Conservation (phyloP, 208 protist species). For the Trypanosomatidae sp. region DNA sequence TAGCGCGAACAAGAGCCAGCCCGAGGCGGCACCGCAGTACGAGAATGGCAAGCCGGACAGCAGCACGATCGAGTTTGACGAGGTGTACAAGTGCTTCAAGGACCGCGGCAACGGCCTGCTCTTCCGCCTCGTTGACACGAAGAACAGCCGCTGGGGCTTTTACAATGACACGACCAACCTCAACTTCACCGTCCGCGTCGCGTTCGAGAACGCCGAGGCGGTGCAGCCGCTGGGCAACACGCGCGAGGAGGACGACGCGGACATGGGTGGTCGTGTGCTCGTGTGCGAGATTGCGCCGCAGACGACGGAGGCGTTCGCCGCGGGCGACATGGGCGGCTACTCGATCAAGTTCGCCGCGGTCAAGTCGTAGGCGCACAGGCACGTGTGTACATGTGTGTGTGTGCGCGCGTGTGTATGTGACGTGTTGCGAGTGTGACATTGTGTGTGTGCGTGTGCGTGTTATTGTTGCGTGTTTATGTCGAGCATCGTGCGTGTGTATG, state of each 20-base stretch:
- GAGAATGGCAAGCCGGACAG: slow-evolving; percentile 29
- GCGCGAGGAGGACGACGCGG: slow-evolving; percentile 7
- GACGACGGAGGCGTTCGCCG: slow-evolving; percentile 30
- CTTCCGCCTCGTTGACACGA: slow-evolving; percentile 49
- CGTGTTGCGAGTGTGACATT: too few species aligned
- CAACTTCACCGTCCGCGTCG: slow-evolving; percentile 42
- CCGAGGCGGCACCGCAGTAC: slow-evolving; percentile 34
- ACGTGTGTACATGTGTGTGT: not conserved
- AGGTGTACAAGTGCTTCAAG: slow-evolving; percentile 52
- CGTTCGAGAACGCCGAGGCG: slow-evolving; percentile 30
- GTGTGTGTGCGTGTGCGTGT: too few species aligned
- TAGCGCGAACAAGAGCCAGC: slow-evolving; percentile 13
- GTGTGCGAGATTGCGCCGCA: slow-evolving; percentile 15
- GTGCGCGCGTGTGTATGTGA: not conserved
- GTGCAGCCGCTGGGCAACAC: slow-evolving; percentile 54
- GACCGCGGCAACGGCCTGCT: slow-evolving; percentile 44
- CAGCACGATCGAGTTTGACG: slow-evolving; percentile 21
- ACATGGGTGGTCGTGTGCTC: slow-evolving; percentile 20
- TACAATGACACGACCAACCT: slow-evolving; percentile 68
- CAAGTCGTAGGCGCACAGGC: slow-evolving; percentile 1
- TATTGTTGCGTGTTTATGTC: too few species aligned
- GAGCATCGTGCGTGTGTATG: too few species aligned
- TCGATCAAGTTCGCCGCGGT: slow-evolving; percentile 24
- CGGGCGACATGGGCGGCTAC: slow-evolving; percentile 30
- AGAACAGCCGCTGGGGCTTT: slow-evolving; percentile 26